phyloP scores from a whole-genome alignment of 2,329 filamentous ascomycete species.

The Talaromyces sp. region DNA sequence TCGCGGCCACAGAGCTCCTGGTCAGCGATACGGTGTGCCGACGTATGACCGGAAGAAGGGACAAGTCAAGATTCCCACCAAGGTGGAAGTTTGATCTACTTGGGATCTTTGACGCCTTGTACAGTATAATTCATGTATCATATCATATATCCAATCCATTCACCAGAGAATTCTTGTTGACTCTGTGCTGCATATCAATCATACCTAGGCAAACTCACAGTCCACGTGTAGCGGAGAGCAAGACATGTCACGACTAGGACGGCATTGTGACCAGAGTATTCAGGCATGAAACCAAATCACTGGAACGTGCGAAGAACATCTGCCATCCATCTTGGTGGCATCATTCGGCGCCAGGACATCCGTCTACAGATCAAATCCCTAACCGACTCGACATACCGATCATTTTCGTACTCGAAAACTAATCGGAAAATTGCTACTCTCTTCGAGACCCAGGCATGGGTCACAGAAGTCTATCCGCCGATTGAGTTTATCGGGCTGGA shows the following conservation, averaged over 20 bases:
- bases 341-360: slow-evolving; percentile 11
- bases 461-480: background rate
- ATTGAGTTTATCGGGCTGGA: background rate
- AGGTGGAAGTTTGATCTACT: slow-evolving; percentile 47
- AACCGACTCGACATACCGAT: background rate
- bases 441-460: background rate
- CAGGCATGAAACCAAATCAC: background rate
- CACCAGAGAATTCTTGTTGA: background rate
- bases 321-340: background rate
- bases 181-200: background rate
- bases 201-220: background rate
- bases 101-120: background rate
- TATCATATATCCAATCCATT: slow-evolving; percentile 5
- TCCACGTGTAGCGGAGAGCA: background rate
- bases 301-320: background rate
- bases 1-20: slow-evolving; percentile 51
- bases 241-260: background rate
- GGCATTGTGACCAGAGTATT: background rate
- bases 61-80: slow-evolving; percentile 60
- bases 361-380: background rate
- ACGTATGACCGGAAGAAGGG: slow-evolving; percentile 61
- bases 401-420: background rate
- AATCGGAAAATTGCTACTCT: background rate
- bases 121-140: slow-evolving; percentile 11
- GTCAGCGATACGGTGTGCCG: slow-evolving; percentile 60